Base-by-base conservation (phyloP, 2,329 filamentous ascomycete species). In the Cercospora sp. region DNA sequence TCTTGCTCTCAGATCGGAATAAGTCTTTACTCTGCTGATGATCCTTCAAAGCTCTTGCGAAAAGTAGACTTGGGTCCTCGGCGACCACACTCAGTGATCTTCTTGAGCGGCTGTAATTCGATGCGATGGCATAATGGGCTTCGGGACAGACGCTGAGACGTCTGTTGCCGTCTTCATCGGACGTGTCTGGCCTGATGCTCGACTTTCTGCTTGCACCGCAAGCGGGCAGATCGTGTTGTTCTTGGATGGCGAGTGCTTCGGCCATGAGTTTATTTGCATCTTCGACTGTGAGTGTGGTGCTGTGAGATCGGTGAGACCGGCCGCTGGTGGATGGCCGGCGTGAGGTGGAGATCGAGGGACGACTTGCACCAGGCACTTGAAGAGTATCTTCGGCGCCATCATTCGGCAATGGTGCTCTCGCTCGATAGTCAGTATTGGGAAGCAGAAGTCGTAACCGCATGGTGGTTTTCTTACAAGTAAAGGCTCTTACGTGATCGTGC, bases 11-110 rank as follows among this genome's bases (percentile, higher is more conserved):
- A 2, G 59, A 66, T 23, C 67, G 59, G 28, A 68, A 68, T 1
- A 65, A 40, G n/a, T 68, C 67, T 36, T 64, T 66, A 30, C 60
- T 63, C 62, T 65, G 59, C 7, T 66, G 63, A 7, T 68, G 63
- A 23, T 65, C 51, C 23, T 63, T 57, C 20, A 68, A 40, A 13
- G 67, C 67, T 48, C 65, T 59, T 20, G 63, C 61, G 51, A 68
- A 63, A 5, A 68, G 63, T 6, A 68, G 59, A 5, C 63, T 63
- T 16, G 59, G 63, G 42, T 68, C 67, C 28, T 68, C 63, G 13
- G 61, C 67, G 13, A 67, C 60, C 45, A 58, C 60, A 31, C 36
- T 63, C 18, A 61, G 28, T 10, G 63, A 66, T 10, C 63, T 55
- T 12, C 66, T 60, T 6, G 65, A 67, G 16, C 61, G 65, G 55